These are phyloP conservation scores for Candida piceae DNA, from an alignment of 805 yeast genomes.

Conservation along the genomic window DNA sequence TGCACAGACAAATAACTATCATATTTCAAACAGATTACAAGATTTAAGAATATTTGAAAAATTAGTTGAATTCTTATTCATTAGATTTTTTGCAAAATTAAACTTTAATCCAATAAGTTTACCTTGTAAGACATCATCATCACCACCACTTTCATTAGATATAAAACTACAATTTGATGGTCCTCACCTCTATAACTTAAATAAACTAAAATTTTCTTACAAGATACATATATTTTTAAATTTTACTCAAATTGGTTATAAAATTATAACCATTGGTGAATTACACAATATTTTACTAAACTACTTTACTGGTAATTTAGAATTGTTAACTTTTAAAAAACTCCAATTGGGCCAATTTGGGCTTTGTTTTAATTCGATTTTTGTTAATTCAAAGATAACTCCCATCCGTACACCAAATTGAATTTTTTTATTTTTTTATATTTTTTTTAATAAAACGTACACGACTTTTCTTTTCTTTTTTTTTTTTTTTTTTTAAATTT, in stretches of 20 bases:
- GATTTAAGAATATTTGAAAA: conserved; percentile 1
- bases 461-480: background rate
- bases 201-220: background rate
- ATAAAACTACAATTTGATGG: conserved; percentile 6
- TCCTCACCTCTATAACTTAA: conserved; percentile 2
- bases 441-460: no score
- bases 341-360: background rate
- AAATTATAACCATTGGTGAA: background rate
- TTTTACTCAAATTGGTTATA: background rate
- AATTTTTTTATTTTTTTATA: background rate
- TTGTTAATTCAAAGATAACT: no score
- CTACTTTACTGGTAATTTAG: conserved; percentile 5
- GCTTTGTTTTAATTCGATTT: background rate
- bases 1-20: no score
- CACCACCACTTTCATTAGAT: conserved; percentile 2
- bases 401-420: background rate
- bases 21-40: no score
- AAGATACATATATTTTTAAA: conserved; percentile 2
- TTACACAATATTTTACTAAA: conserved; percentile 8
- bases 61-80: conserved; percentile 6
- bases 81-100: conserved; percentile 6
- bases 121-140: no score
- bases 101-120: background rate
- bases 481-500: background rate
- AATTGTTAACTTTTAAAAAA: conserved; percentile 4